Percentiles rank a stretch among this genome's conserved stretches.
Evolutionary conservation across 1,284 basidiomycete species (phyloP).

Genomic region (Erythrobasidium hasegawianum): DNA sequence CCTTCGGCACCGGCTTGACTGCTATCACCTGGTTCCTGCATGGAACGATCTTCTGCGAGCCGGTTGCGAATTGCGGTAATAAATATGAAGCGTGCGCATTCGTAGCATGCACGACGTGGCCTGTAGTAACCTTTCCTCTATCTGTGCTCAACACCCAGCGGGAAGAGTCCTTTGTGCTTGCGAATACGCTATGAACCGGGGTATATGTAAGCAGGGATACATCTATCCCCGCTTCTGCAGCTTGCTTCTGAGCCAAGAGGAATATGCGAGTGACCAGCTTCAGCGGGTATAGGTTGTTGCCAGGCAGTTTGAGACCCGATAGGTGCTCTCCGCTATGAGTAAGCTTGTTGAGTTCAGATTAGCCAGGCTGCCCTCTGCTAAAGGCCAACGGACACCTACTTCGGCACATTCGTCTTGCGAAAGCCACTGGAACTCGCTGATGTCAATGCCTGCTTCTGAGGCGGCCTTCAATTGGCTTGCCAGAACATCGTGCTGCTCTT

Average conservation of each 20-base stretch:
- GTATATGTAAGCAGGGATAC: constrained; percentile 62
- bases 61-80: constrained; percentile 59
- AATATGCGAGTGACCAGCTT: constrained; percentile 67
- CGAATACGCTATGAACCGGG: constrained; percentile 57
- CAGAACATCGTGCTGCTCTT: constrained; percentile 52
- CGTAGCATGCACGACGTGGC: constrained; percentile 69
- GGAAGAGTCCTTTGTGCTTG: constrained; percentile 42
- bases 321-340: constrained; percentile 58
- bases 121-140: constrained; percentile 59
- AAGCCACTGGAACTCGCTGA: constrained; percentile 56
- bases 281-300: constrained; percentile 69
- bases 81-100: constrained; percentile 72
- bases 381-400: constrained; percentile 47
- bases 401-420: constrained; percentile 54
- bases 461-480: constrained; percentile 58
- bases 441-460: constrained; percentile 55
- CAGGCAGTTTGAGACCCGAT: constrained; percentile 57
- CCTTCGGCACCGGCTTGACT: constrained; percentile 53
- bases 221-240: constrained; percentile 23
- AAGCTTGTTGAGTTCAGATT: constrained; percentile 8
- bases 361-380: background rate
- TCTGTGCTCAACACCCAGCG: constrained; percentile 59
- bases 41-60: constrained; percentile 61
- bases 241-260: constrained; percentile 37
- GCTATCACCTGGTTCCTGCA: constrained; percentile 70